Evolutionary conservation across 2,329 filamentous ascomycete species (phyloP).

Genomic region (Paraphoma sp.): DNA sequence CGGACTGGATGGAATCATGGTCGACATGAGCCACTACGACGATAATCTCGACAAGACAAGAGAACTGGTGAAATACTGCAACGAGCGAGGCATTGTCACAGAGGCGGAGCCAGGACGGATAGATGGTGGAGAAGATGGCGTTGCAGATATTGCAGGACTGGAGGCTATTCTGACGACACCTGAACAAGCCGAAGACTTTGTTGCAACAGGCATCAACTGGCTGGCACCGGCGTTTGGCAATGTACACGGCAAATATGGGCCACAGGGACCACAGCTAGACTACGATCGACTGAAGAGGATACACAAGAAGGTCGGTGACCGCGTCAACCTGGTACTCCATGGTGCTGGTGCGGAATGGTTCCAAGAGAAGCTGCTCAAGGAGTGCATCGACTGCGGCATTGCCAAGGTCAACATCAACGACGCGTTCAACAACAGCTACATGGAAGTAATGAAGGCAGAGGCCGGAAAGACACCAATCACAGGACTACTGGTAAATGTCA

Average conservation of each 20-base stretch:
- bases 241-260: constrained; percentile 76
- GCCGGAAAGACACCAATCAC: constrained; percentile 61
- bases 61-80: constrained; percentile 68
- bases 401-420: constrained; percentile 67
- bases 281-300: constrained; percentile 50
- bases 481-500: constrained; percentile 61
- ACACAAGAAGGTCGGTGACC: constrained; percentile 55
- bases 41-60: constrained; percentile 71
- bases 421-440: constrained; percentile 61
- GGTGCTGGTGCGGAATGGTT: constrained; percentile 63
- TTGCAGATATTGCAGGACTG: constrained; percentile 66
- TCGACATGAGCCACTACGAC: constrained; percentile 76
- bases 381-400: constrained; percentile 62
- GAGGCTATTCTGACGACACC: constrained; percentile 71
- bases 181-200: constrained; percentile 73
- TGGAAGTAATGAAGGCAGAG: constrained; percentile 55
- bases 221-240: constrained; percentile 79
- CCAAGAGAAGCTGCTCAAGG: constrained; percentile 59
- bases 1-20: constrained; percentile 49
- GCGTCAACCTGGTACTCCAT: constrained; percentile 63
- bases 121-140: constrained; percentile 76
- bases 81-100: constrained; percentile 69
- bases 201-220: constrained; percentile 74
- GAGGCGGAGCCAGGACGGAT: constrained; percentile 76
- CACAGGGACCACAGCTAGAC: constrained; percentile 61